These are phyloP conservation scores for Penicillium desertorum DNA, from an alignment of 495 filamentous ascomycete species.

Conservation along the genomic window DNA sequence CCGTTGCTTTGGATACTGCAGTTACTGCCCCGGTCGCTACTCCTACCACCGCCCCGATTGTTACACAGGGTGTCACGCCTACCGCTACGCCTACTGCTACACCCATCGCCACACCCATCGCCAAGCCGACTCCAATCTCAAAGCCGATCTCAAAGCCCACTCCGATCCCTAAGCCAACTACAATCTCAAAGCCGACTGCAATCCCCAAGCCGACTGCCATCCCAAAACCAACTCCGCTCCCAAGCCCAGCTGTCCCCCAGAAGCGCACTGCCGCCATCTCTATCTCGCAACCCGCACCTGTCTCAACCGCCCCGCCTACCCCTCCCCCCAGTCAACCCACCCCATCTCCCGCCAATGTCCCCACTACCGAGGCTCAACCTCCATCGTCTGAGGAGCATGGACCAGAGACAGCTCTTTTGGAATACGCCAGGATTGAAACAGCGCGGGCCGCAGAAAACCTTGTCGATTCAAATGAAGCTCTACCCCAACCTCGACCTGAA, in stretches of 20 bases:
- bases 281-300: conserved; percentile 10
- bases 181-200: not conserved
- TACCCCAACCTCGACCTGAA: not conserved
- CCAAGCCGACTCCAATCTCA: conserved; percentile 13
- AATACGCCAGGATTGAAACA: conserved; percentile 7
- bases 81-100: conserved; percentile 11
- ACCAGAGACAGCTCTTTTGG: conserved; percentile 6
- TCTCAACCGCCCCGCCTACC: conserved; percentile 2
- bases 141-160: conserved; percentile 1
- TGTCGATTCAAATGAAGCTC: not conserved
- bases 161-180: not conserved
- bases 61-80: not conserved
- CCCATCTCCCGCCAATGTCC: not conserved
- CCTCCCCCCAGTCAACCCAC: conserved; percentile 4
- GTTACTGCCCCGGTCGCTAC: conserved; percentile 33
- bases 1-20: conserved; percentile 14
- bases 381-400: conserved; percentile 3
- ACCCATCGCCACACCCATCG: conserved; percentile 8
- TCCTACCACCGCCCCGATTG: conserved; percentile 9
- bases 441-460: conserved; percentile 3
- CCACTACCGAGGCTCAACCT: conserved; percentile 4
- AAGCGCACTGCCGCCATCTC: conserved; percentile 3
- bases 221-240: not conserved
- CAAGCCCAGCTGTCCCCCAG: not conserved
- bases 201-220: not conserved